A percentile compares a stretch with the other conserved stretches of the same genome.
phyloP scores from a whole-genome alignment of 192 early-diverging fungal species.

The Gorgonomyces haynaldii region DNA sequence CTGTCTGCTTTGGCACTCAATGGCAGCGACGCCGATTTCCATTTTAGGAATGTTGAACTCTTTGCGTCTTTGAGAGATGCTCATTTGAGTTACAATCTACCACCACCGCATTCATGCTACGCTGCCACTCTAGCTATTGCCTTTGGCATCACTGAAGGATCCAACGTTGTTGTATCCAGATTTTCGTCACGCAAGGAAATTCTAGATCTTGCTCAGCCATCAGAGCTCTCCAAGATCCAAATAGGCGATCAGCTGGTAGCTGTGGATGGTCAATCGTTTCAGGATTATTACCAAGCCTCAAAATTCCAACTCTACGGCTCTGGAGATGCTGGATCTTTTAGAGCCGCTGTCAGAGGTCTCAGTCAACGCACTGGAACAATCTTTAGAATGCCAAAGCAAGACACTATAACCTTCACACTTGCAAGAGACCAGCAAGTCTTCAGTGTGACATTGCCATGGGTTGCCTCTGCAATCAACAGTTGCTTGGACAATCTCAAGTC shows the following conservation, averaged over 20 bases:
- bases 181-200: too few relatives aligned
- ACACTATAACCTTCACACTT: not conserved
- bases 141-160: not conserved
- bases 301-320: not conserved
- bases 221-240: too few relatives aligned
- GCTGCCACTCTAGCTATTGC: not conserved
- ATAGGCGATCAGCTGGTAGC: slow-evolving; percentile 1
- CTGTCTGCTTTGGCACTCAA: slow-evolving; percentile 3
- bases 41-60: slow-evolving; percentile 6
- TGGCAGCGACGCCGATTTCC: slow-evolving; percentile 8
- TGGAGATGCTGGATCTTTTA: slow-evolving; percentile 3
- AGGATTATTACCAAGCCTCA: slow-evolving; percentile 1
- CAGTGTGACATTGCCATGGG: not conserved
- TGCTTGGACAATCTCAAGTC: not conserved
- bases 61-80: slow-evolving; percentile 12
- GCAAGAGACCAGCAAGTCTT: too few relatives aligned
- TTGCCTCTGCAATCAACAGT: not conserved
- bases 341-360: slow-evolving; percentile 2
- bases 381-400: too few relatives aligned
- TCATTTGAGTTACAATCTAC: slow-evolving; percentile 6
- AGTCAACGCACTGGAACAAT: slow-evolving; percentile 1
- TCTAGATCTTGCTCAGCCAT: too few relatives aligned
- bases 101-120: slow-evolving; percentile 8
- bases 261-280: slow-evolving; percentile 2
- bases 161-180: not conserved